Base-by-base conservation (phyloP, 257 asterid species). In the Hygrophila difformis region DNA sequence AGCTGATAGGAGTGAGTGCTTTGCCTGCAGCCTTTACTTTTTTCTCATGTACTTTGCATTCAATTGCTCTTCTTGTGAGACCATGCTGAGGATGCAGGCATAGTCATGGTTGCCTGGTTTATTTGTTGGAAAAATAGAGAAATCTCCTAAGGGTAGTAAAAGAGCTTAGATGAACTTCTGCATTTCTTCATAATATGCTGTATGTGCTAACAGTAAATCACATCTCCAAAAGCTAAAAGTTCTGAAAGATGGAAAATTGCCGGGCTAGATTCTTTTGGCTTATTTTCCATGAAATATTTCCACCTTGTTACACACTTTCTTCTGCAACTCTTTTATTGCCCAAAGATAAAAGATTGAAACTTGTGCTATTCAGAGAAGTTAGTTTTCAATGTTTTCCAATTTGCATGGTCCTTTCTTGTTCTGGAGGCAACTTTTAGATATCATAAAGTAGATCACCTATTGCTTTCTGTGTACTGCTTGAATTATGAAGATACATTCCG, bases 1-100 rank as follows among this genome's bases (percentile, higher is more conserved):
- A 46, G 61, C 64, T 38, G 50, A 28, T 21, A 61, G 47, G 28
- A 47, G 97, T 84, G 57, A 68, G 79, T 38, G 18, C 38, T 64
- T 60, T 47, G n/a, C 3, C 31, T 35, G 51, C 41, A 43, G 40
- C 44, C 40, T 12, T 41, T 56, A 14, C 24, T 66, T 26, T 41
- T 17, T 7, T 31, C 40, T 46, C 38, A 43, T 46, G 14, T 48
- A 18, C 24, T 26, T 42, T 31, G 41, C 17, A 35, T 39, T 35
- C 35, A 51, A 16, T 26, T 28, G 26, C 15, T 19, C 12, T 18
- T 45, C 14, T 16, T 14, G 18, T 17, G 34, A 56, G 37, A 41
- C 62, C 47, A 47, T 48, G 47, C 45, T 40, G 12, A 22, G 39
- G 38, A 39, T 37, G 61, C 39, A 29, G 59, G 33, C 39, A 33